Conservation (phyloP, 306 rosid species). For the Citrullus mucosospermus region DNA sequence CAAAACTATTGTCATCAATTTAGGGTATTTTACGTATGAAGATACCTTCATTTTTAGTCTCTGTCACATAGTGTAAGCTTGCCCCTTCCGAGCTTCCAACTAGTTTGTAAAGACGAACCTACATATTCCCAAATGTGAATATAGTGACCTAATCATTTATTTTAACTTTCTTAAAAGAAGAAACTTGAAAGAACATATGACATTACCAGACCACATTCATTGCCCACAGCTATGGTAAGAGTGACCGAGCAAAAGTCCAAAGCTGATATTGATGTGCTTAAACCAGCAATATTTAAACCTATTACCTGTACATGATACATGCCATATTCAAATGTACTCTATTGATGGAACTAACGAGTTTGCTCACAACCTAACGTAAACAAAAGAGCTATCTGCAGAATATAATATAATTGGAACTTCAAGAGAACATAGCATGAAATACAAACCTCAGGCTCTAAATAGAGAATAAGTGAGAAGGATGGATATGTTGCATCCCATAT, state of each 20-base stretch:
- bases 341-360: slow-evolving; percentile 8
- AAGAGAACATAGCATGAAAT: slow-evolving; percentile 1
- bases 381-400: neutral
- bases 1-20: neutral
- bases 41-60: slow-evolving; percentile 53
- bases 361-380: slow-evolving; percentile 7
- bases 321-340: slow-evolving; percentile 8
- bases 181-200: slow-evolving; percentile 4
- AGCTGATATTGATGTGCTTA: slow-evolving; percentile 50
- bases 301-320: slow-evolving; percentile 39
- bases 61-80: slow-evolving; percentile 39
- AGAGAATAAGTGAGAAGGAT: slow-evolving; percentile 31
- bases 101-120: slow-evolving; percentile 65
- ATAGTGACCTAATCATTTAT: slow-evolving; percentile 14
- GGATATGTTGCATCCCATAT: slow-evolving; percentile 85
- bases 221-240: slow-evolving; percentile 47
- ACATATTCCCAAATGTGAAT: slow-evolving; percentile 21
- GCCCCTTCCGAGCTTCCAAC: slow-evolving; percentile 25
- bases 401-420: neutral
- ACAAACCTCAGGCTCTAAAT: slow-evolving; percentile 54
- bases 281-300: slow-evolving; percentile 21
- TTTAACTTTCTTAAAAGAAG: slow-evolving; percentile 10
- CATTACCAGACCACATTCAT: slow-evolving; percentile 58
- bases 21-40: neutral
- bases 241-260: slow-evolving; percentile 55